phyloP scores from a whole-genome alignment of 1,139 yeast species.

The Blastobotrys proliferans region DNA sequence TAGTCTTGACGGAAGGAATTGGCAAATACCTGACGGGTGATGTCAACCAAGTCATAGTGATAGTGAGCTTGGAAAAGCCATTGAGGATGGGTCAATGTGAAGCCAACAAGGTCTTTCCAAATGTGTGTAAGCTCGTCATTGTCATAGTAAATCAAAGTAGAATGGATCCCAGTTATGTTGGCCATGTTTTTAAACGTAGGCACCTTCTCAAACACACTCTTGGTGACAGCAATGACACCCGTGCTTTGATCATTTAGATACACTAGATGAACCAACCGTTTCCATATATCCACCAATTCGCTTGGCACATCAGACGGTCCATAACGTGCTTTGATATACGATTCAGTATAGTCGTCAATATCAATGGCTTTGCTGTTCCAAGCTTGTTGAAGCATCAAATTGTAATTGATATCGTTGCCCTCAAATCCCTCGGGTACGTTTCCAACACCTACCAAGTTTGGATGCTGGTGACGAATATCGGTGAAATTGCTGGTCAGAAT shows the following conservation, averaged over 20 bases:
- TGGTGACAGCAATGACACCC: conserved; percentile 13
- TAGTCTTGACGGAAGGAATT: conserved; percentile 15
- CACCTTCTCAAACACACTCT: conserved; percentile 13
- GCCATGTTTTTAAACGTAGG: conserved; percentile 14
- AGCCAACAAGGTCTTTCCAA: background rate
- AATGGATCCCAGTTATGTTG: conserved; percentile 13
- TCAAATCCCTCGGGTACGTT: conserved; percentile 20
- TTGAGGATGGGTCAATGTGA: conserved; percentile 6
- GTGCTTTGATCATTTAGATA: conserved; percentile 12
- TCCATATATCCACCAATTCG: conserved; percentile 12
- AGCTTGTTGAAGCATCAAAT: conserved; percentile 17
- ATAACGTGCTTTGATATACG: conserved; percentile 15
- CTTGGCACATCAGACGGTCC: conserved; percentile 14
- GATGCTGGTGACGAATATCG: conserved; percentile 11
- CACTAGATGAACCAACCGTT: background rate
- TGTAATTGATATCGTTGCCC: conserved; percentile 20
- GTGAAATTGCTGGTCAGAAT: conserved; percentile 17
- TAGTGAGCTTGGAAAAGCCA: conserved; percentile 11
- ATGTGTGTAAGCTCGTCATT: background rate
- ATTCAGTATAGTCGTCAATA: conserved; percentile 10
- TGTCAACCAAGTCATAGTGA: conserved; percentile 19
- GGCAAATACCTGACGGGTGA: conserved; percentile 17
- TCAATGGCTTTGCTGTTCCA: conserved; percentile 15
- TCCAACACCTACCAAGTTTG: conserved; percentile 18
- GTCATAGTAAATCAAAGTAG: conserved; percentile 15